These are phyloP conservation scores for Pichia sp. DNA, from an alignment of 1,139 yeast genomes.

Conservation along the genomic window DNA sequence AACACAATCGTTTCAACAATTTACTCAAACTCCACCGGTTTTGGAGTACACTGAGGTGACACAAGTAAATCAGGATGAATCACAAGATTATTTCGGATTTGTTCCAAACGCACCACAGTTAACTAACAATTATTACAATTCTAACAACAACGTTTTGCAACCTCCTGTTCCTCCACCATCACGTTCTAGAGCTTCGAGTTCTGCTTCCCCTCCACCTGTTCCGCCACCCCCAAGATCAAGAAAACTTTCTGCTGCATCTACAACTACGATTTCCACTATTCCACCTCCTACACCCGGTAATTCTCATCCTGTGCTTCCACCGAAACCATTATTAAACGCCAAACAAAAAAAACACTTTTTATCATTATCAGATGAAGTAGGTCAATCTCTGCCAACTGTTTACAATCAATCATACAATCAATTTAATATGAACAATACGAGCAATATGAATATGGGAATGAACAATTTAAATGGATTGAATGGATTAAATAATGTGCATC, in stretches of 20 bases:
- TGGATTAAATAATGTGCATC: background rate
- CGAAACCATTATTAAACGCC: conserved; percentile 25
- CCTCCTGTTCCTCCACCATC: conserved; percentile 25
- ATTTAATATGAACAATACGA: background rate
- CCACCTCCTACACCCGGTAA: conserved; percentile 20
- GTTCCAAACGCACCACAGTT: too few species aligned
- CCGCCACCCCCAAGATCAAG: conserved; percentile 30
- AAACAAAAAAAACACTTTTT: conserved; percentile 25
- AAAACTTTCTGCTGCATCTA: conserved; percentile 14
- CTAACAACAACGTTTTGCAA: conserved; percentile 8
- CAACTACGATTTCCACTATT: conserved; percentile 15
- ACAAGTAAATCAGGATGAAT: background rate
- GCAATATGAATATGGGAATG: background rate
- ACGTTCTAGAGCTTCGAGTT: conserved; percentile 15
- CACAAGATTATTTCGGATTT: conserved; percentile 10
- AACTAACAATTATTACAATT: too few species aligned
- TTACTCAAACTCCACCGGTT: background rate
- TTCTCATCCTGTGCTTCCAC: conserved; percentile 37
- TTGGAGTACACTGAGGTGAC: background rate
- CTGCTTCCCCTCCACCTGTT: conserved; percentile 22
- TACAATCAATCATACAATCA: too few species aligned
- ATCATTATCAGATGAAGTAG: conserved; percentile 12
- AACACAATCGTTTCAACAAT: background rate
- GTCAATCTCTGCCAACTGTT: too few species aligned
- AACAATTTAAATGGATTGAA: background rate